phyloP scores from a whole-genome alignment of 139 green algal genomes.

The Diplosphaera chodatii region DNA sequence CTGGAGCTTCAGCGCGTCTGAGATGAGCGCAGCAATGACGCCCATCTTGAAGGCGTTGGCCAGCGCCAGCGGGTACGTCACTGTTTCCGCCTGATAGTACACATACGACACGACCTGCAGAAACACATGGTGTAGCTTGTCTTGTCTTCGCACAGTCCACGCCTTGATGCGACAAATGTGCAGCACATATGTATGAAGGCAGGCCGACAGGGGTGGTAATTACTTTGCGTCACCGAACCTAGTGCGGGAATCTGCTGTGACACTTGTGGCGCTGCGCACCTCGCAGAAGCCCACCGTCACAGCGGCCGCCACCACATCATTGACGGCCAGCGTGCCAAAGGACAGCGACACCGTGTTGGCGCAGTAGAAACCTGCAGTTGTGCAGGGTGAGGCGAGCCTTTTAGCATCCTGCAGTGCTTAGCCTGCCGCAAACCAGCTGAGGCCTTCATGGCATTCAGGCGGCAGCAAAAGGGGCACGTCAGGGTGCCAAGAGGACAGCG shows the following conservation, averaged over 20 bases:
- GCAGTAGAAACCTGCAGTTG: neutral
- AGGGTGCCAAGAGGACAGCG: too few species aligned
- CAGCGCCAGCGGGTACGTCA: slow-evolving; percentile 29
- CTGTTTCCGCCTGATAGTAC: slow-evolving; percentile 25
- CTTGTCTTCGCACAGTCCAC: too few species aligned
- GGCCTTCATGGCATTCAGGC: too few species aligned
- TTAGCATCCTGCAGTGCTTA: too few species aligned
- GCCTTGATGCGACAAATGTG: too few species aligned
- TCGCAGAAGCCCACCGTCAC: slow-evolving; percentile 50
- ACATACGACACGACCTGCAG: slow-evolving; percentile 2
- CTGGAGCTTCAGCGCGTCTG: slow-evolving; percentile 59
- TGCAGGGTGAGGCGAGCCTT: too few species aligned
- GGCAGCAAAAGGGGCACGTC: neutral
- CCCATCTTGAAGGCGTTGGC: slow-evolving; percentile 63
- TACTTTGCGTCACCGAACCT: too few species aligned
- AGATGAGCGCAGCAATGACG: slow-evolving; percentile 38
- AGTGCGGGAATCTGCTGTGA: too few species aligned
- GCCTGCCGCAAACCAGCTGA: too few species aligned
- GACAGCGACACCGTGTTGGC: slow-evolving; percentile 33
- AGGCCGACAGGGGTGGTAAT: too few species aligned
- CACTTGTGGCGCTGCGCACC: neutral
- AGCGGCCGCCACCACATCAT: slow-evolving; percentile 62
- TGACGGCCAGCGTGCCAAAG: slow-evolving; percentile 61
- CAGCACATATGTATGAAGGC: too few species aligned
- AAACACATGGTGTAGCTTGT: too few species aligned